Evolutionary conservation across 2,329 filamentous ascomycete genomes (phyloP).

Genomic region (Arachnomyces sp.): DNA sequence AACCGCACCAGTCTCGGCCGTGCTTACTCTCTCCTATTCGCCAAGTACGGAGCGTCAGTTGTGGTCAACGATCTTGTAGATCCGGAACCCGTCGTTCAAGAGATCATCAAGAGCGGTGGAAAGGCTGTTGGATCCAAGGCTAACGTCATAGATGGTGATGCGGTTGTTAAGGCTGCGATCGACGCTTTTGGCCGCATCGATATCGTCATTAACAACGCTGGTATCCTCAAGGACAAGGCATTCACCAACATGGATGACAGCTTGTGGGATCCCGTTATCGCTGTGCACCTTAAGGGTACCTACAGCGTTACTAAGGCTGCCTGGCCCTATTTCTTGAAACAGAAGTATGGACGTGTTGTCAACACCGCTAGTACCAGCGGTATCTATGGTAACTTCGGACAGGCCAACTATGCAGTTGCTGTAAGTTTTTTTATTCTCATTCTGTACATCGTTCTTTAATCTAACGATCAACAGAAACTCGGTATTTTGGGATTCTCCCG

Average conservation of each 20-base stretch:
- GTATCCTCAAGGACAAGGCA: constrained; percentile 95
- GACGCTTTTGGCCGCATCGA: constrained; percentile 90
- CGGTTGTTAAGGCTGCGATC: constrained; percentile 85
- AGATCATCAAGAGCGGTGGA: constrained; percentile 84
- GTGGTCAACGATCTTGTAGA: constrained; percentile 96
- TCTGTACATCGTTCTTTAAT: constrained; percentile 10
- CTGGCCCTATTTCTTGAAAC: constrained; percentile 95
- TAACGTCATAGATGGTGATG: constrained; percentile 85
- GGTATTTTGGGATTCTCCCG: constrained; percentile 94
- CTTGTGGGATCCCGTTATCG: constrained; percentile 85
- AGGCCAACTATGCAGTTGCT: constrained; percentile 92
- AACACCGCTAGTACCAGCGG: constrained; percentile 96
- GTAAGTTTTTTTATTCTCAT: constrained; percentile 44
- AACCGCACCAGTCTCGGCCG: constrained; percentile 63
- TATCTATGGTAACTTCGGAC: constrained; percentile 98
- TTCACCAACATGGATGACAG: constrained; percentile 96
- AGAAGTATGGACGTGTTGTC: constrained; percentile 94
- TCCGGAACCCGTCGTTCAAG: constrained; percentile 80
- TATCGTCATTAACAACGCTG: constrained; percentile 95
- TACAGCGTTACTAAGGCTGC: constrained; percentile 97
- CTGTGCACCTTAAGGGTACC: constrained; percentile 87
- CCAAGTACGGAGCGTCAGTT: constrained; percentile 72
- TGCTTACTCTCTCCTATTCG: constrained; percentile 80
- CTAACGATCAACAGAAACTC: constrained; percentile 53
- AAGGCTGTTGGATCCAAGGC: constrained; percentile 90